Conservation (phyloP, 495 filamentous ascomycete genomes). For the Hypoxylon fragiforme region DNA sequence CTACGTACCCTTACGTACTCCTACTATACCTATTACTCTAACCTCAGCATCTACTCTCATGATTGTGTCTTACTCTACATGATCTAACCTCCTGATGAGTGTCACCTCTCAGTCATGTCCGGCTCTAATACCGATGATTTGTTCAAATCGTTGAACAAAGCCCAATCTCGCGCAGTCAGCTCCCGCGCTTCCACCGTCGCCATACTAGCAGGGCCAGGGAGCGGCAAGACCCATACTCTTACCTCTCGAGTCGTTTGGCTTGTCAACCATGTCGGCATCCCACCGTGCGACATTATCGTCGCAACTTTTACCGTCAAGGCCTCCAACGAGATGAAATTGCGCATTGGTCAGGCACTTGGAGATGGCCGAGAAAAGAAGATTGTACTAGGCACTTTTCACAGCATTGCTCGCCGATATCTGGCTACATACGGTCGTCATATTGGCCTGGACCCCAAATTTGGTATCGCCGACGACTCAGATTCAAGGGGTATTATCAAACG, state of each 20-base stretch:
- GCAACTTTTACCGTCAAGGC: slow-evolving; percentile 99
- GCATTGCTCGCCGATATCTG: slow-evolving; percentile 85
- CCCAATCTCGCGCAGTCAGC: slow-evolving; percentile 83
- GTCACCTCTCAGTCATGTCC: slow-evolving; percentile 19
- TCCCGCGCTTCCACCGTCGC: slow-evolving; percentile 79
- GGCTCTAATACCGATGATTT: slow-evolving; percentile 50
- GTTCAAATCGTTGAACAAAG: slow-evolving; percentile 77
- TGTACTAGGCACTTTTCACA: slow-evolving; percentile 94
- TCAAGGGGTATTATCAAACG: slow-evolving; percentile 75
- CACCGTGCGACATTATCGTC: slow-evolving; percentile 91
- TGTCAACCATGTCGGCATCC: slow-evolving; percentile 74
- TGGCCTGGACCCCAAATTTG: slow-evolving; percentile 79
- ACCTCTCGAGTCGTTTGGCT: slow-evolving; percentile 94
- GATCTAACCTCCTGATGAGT: slow-evolving; percentile 4
- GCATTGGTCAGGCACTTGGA: slow-evolving; percentile 78
- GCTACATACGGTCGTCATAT: slow-evolving; percentile 84
- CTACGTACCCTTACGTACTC: too few relatives aligned
- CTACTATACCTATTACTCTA: too few relatives aligned
- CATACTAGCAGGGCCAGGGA: slow-evolving; percentile 82
- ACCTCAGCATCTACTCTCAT: background rate
- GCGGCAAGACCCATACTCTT: slow-evolving; percentile 94
- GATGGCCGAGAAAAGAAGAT: slow-evolving; percentile 75
- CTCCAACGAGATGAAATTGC: slow-evolving; percentile 90
- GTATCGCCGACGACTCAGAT: slow-evolving; percentile 88
- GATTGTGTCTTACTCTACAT: background rate